Evolutionary conservation across 192 early-diverging fungal species (phyloP).

Genomic region (Paraglomus brasilianum): DNA sequence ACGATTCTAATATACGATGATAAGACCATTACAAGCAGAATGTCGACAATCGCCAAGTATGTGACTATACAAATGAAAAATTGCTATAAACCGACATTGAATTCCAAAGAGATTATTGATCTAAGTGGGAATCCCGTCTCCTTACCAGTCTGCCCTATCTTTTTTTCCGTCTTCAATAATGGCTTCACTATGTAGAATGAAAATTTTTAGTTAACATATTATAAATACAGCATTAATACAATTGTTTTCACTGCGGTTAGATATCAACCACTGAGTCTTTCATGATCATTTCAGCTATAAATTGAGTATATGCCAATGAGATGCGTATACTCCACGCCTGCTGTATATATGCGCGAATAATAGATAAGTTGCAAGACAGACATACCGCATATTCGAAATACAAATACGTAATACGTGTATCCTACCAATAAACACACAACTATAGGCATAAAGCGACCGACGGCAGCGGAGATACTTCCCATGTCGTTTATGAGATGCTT

Average conservation of each 20-base stretch:
- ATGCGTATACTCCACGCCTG: too few relatives aligned
- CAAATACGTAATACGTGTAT: conserved; percentile 29
- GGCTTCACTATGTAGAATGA: too few relatives aligned
- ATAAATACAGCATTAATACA: too few relatives aligned
- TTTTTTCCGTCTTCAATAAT: too few relatives aligned
- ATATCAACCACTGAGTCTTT: too few relatives aligned
- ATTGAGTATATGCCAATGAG: too few relatives aligned
- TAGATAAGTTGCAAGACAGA: neutral
- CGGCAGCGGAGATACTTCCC: conserved; percentile 8
- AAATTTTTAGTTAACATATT: too few relatives aligned
- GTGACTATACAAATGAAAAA: conserved; percentile 26
- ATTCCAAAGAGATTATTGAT: too few relatives aligned
- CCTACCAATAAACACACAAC: conserved; percentile 20
- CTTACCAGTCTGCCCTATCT: too few relatives aligned
- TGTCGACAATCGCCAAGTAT: conserved; percentile 39
- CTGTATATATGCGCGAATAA: neutral
- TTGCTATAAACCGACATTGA: neutral
- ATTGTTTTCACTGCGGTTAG: too few relatives aligned
- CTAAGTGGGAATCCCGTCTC: too few relatives aligned
- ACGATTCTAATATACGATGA: conserved; percentile 47
- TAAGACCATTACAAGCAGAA: conserved; percentile 39
- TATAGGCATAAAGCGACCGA: conserved; percentile 29
- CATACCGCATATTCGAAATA: conserved; percentile 31
- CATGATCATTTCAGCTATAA: too few relatives aligned
- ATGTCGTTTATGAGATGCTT: neutral